These are phyloP conservation scores for Apiospora arundinis DNA, from an alignment of 2,329 filamentous ascomycete genomes.

Conservation along the genomic window DNA sequence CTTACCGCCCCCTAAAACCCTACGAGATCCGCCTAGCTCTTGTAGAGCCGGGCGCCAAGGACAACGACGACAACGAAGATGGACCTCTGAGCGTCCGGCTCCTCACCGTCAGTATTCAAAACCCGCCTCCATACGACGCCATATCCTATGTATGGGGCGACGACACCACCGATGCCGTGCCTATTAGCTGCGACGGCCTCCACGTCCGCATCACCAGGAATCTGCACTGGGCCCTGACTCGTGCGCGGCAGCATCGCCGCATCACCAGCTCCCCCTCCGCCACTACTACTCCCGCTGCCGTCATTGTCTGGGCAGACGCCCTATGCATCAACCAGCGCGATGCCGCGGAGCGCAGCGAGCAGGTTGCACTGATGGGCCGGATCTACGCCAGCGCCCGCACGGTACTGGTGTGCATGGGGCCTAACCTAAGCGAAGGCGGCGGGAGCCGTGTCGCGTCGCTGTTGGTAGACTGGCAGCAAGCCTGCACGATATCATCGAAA, in stretches of 20 bases:
- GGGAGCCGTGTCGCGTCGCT: not conserved
- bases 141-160: constrained; percentile 22
- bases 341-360: constrained; percentile 33
- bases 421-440: not conserved
- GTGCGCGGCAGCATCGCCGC: not conserved
- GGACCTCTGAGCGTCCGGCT: not conserved
- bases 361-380: constrained; percentile 38
- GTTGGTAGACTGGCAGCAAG: not conserved
- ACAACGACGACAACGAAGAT: not conserved
- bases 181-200: constrained; percentile 14
- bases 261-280: not conserved
- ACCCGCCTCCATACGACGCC: constrained; percentile 19
- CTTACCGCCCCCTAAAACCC: not conserved
- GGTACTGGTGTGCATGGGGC: constrained; percentile 34
- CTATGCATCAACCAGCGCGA: constrained; percentile 41
- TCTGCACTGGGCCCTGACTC: constrained; percentile 12
- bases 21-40: not conserved
- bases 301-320: constrained; percentile 39
- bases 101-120: not conserved
- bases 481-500: not conserved
- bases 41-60: not conserved
- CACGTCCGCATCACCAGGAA: not conserved
- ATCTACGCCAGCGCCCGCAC: constrained; percentile 35
- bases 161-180: not conserved
- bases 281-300: no score